A percentile compares a stretch with the other conserved stretches of the same genome.
Evolutionary conservation across 2,329 filamentous ascomycete species (phyloP).

Genomic region (Penicillium vulpinum): DNA sequence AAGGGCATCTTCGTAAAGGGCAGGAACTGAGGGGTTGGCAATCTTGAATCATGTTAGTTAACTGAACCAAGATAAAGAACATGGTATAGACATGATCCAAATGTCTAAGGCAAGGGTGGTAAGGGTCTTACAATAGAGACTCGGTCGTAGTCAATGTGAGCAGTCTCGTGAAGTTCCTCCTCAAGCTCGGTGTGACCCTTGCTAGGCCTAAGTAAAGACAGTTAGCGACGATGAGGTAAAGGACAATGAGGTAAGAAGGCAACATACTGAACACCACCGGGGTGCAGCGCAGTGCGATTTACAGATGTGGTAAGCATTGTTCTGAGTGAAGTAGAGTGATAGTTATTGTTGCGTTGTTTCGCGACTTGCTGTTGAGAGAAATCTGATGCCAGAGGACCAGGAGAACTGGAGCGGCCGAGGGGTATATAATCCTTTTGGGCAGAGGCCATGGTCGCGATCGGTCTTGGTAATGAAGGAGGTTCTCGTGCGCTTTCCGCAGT

Average conservation of each 20-base stretch:
- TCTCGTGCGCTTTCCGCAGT: slow-evolving; percentile 27
- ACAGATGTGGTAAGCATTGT: slow-evolving; percentile 59
- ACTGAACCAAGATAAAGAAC: not conserved
- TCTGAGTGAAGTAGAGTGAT: slow-evolving; percentile 59
- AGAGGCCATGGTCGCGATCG: slow-evolving; percentile 33
- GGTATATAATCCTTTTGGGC: slow-evolving; percentile 47
- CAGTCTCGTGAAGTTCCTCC: slow-evolving; percentile 94
- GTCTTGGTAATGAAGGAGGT: slow-evolving; percentile 26
- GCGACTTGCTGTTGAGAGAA: slow-evolving; percentile 59
- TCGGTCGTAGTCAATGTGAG: slow-evolving; percentile 98
- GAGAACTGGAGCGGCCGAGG: slow-evolving; percentile 43
- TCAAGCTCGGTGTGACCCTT: slow-evolving; percentile 94
- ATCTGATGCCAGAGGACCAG: slow-evolving; percentile 54
- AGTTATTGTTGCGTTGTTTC: slow-evolving; percentile 60
- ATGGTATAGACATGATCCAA: slow-evolving; percentile 9
- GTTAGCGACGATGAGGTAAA: slow-evolving; percentile 20
- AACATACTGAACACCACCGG: slow-evolving; percentile 83
- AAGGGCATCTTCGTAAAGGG: slow-evolving; percentile 97
- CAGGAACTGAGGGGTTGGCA: slow-evolving; percentile 91
- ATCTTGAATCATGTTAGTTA: slow-evolving; percentile 48
- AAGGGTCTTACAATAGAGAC: slow-evolving; percentile 80
- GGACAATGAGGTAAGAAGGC: slow-evolving; percentile 10
- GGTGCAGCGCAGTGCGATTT: slow-evolving; percentile 92
- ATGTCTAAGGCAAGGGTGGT: slow-evolving; percentile 4
- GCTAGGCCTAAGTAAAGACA: slow-evolving; percentile 60